Evolutionary conservation across 2,329 filamentous ascomycete species (phyloP).

Genomic region (Colletotrichum chrysophilum): DNA sequence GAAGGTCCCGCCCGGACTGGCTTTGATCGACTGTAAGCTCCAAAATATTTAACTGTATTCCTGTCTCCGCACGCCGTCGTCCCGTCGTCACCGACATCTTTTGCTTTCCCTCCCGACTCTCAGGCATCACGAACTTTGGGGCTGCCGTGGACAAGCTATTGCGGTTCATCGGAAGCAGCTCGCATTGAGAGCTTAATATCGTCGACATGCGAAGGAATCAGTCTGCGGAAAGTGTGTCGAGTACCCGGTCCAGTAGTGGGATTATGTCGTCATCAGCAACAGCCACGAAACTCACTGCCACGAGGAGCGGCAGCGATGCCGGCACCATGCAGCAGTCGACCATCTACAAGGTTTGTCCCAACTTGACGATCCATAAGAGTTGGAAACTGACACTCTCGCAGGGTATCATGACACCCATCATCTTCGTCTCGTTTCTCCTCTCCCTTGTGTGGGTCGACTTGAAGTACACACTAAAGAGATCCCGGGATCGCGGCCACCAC

Average conservation of each 20-base stretch:
- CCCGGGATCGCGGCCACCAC: slow-evolving; percentile 36
- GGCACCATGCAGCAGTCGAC: slow-evolving; percentile 20
- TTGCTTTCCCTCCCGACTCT: background rate
- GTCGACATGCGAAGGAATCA: background rate
- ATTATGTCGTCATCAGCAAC: slow-evolving; percentile 24
- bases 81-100: background rate
- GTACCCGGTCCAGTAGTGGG: background rate
- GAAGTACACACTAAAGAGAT: slow-evolving; percentile 57
- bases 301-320: slow-evolving; percentile 3
- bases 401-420: slow-evolving; percentile 65
- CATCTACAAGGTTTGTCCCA: slow-evolving; percentile 27
- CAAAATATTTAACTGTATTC: slow-evolving; percentile 4
- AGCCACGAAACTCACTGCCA: slow-evolving; percentile 16
- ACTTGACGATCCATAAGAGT: background rate
- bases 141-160: background rate
- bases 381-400: slow-evolving; percentile 24
- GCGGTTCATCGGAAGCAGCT: background rate
- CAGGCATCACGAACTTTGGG: background rate
- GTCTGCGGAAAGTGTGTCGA: background rate
- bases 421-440: slow-evolving; percentile 68
- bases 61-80: background rate
- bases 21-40: background rate
- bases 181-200: background rate
- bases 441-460: slow-evolving; percentile 69
- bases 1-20: background rate